A percentile compares a stretch with the other conserved stretches of the same genome.
phyloP scores from a whole-genome alignment of 495 filamentous ascomycete species.

The Pseudoneurospora amorphoporcata region DNA sequence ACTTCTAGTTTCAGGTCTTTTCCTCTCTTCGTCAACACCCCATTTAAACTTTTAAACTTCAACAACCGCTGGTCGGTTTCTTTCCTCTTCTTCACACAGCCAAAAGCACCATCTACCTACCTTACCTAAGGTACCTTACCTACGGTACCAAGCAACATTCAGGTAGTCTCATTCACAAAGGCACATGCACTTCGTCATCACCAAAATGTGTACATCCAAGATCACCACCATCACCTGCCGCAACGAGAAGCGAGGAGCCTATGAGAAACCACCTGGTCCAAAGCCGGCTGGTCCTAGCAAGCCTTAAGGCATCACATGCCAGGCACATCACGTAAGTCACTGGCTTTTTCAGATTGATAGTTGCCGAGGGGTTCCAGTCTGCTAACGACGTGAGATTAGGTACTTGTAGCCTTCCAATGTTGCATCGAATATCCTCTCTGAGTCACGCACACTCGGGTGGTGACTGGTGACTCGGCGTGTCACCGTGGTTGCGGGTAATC shows the following conservation, averaged over 20 bases:
- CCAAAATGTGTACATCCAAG: neutral
- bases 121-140: too few species aligned
- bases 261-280: neutral
- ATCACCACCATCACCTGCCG: neutral
- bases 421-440: too few species aligned
- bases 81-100: neutral
- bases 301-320: neutral
- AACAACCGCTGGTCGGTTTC: neutral
- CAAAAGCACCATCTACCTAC: neutral
- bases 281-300: neutral
- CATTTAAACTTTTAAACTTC: neutral
- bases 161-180: too few species aligned
- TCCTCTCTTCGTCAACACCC: neutral
- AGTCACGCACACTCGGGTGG: too few species aligned
- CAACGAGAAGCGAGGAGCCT: neutral
- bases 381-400: too few species aligned
- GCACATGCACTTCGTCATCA: neutral
- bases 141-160: too few species aligned
- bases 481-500: neutral
- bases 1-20: too few species aligned
- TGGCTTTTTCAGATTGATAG: too few species aligned
- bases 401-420: too few species aligned
- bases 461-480: neutral
- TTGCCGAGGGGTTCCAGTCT: too few species aligned
- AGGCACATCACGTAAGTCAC: neutral